phyloP scores from a whole-genome alignment of 2,329 filamentous ascomycete species.

The Colletotrichum sp. region DNA sequence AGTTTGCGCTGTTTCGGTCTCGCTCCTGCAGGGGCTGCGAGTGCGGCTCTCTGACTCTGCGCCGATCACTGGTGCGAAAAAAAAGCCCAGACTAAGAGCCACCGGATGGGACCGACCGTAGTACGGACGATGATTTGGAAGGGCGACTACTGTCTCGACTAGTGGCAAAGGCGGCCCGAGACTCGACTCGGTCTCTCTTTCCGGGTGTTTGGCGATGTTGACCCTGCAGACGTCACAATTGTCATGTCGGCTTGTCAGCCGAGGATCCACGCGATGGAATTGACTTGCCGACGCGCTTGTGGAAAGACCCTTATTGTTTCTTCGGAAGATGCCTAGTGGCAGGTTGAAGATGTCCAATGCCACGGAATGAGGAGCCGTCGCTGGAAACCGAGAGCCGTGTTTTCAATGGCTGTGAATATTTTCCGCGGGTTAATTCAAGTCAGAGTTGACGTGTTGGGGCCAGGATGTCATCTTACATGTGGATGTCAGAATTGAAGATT shows the following conservation, averaged over 20 bases:
- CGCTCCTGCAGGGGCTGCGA: neutral
- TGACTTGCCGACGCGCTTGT: neutral
- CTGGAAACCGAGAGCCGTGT: neutral
- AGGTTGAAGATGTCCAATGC: neutral
- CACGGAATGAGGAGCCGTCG: neutral
- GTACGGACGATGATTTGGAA: neutral
- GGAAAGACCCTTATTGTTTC: neutral
- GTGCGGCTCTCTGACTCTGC: neutral
- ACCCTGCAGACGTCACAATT: neutral
- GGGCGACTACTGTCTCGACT: neutral
- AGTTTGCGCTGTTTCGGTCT: neutral
- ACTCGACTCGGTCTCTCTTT: neutral
- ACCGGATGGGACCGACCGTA: neutral
- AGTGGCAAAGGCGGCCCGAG: neutral
- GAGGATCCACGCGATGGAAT: neutral
- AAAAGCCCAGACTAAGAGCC: neutral
- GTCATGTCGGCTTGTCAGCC: neutral
- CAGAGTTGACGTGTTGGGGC: accelerated
- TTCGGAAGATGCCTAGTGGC: neutral
- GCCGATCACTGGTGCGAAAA: neutral
- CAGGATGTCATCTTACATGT: neutral
- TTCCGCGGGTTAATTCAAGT: neutral
- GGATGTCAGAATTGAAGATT: neutral
- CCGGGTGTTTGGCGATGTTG: neutral
- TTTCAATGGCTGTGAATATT: neutral